phyloP scores from a whole-genome alignment of 2,329 filamentous ascomycete species.

The Huntiella omanensis region DNA sequence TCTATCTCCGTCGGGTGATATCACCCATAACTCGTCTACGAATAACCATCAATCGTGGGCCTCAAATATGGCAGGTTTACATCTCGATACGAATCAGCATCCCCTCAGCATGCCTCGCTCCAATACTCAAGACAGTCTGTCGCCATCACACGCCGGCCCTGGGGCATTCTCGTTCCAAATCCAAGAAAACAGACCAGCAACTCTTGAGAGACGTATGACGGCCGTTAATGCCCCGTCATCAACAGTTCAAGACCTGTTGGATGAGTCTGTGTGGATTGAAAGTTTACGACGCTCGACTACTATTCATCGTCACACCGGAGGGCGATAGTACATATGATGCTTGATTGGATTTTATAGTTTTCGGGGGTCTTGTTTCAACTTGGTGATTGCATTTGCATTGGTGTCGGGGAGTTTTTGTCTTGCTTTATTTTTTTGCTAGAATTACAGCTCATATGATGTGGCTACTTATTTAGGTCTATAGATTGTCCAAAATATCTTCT shows the following conservation, averaged over 20 bases:
- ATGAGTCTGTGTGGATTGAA: conserved; percentile 83
- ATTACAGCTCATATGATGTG: background rate
- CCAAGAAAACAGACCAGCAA: conserved; percentile 23
- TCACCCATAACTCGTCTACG: conserved; percentile 18
- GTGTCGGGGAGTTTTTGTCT: background rate
- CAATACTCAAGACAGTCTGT: conserved; percentile 13
- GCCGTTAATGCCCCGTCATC: conserved; percentile 9
- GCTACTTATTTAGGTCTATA: too few relatives aligned
- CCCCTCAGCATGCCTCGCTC: conserved; percentile 34
- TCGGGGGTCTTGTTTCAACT: background rate
- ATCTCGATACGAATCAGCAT: conserved; percentile 25
- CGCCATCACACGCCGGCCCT: conserved; percentile 24
- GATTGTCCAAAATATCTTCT: too few relatives aligned
- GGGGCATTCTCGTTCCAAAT: conserved; percentile 40
- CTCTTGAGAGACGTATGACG: conserved; percentile 8
- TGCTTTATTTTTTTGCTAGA: background rate
- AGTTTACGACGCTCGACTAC: conserved; percentile 82
- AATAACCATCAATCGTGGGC: conserved; percentile 22
- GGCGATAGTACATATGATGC: conserved; percentile 2
- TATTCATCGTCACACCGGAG: conserved; percentile 21
- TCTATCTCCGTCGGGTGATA: conserved; percentile 10
- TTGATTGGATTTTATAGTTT: background rate
- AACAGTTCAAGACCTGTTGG: conserved; percentile 58
- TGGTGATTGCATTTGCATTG: background rate
- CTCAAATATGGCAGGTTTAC: conserved; percentile 18